A percentile compares a stretch with the other conserved stretches of the same genome.
Conservation (phyloP, 768 basidiomycete genomes). For the Tephrocybe sp. region DNA sequence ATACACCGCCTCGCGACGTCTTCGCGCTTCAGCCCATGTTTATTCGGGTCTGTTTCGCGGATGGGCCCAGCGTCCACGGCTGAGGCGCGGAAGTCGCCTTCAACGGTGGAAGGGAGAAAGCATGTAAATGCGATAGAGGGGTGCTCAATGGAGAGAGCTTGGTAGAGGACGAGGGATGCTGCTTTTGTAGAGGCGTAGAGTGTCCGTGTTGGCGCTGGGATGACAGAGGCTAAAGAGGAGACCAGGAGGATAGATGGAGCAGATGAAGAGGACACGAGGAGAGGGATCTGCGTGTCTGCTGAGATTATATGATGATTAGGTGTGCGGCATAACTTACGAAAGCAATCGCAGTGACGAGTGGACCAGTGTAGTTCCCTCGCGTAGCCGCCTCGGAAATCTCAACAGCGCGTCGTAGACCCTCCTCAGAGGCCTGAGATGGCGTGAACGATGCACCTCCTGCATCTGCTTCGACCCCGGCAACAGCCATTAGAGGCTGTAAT, state of each 20-base stretch:
- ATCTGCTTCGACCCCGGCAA: conserved; percentile 53
- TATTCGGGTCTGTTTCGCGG: conserved; percentile 51
- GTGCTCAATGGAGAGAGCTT: conserved; percentile 78
- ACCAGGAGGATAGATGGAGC: conserved; percentile 77
- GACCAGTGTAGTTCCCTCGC: conserved; percentile 67
- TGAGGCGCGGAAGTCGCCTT: conserved; percentile 76
- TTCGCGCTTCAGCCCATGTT: conserved; percentile 54
- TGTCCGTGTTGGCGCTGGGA: conserved; percentile 83
- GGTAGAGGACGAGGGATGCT: conserved; percentile 74
- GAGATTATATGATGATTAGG: background rate
- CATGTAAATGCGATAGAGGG: conserved; percentile 61
- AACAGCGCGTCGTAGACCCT: conserved; percentile 58
- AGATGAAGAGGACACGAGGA: conserved; percentile 59
- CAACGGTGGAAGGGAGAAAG: conserved; percentile 66
- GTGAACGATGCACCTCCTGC: conserved; percentile 25
- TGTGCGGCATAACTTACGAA: conserved; percentile 49
- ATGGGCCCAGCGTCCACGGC: conserved; percentile 61
- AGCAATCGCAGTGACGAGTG: conserved; percentile 64
- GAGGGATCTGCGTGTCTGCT: conserved; percentile 56
- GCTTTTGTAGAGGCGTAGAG: conserved; percentile 85
- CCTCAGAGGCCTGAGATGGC: conserved; percentile 37
- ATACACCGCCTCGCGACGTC: conserved; percentile 62
- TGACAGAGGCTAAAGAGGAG: conserved; percentile 73
- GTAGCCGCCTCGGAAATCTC: conserved; percentile 56
- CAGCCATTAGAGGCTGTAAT: conserved; percentile 67